Conservation (phyloP, 257 asterid genomes). For the Handroanthus guayacan region DNA sequence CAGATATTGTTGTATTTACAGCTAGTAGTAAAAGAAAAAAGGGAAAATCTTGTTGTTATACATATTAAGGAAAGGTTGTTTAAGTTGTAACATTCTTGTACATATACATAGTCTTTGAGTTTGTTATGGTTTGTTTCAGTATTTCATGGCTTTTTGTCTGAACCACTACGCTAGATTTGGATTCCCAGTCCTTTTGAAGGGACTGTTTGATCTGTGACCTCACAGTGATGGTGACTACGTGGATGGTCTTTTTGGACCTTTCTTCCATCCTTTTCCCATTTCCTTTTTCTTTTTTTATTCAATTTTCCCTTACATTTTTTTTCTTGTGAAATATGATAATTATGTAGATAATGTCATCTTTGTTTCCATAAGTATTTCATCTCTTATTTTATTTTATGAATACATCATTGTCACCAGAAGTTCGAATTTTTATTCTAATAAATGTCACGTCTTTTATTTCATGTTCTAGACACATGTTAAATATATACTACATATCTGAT, state of each 20-base stretch:
- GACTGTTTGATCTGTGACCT: slow-evolving; percentile 55
- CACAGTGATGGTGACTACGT: slow-evolving; percentile 67
- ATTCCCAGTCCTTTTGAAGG: slow-evolving; percentile 45
- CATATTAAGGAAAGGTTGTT: slow-evolving; percentile 46
- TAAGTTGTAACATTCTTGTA: slow-evolving; percentile 80
- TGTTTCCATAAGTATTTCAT: no score
- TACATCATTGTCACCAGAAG: no score
- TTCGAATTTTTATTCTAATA: no score
- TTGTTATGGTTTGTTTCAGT: slow-evolving; percentile 45
- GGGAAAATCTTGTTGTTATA: slow-evolving; percentile 47
- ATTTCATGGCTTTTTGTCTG: slow-evolving; percentile 28
- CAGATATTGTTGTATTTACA: slow-evolving; percentile 58
- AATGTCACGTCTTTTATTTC: no score
- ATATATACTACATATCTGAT: no score
- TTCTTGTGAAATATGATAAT: neutral
- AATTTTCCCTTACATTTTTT: neutral
- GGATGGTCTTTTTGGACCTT: slow-evolving; percentile 46
- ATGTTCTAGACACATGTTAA: no score
- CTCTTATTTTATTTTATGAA: no score
- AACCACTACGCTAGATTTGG: slow-evolving; percentile 45
- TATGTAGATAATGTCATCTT: no score
- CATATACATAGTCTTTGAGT: slow-evolving; percentile 63
- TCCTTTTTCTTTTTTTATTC: neutral
- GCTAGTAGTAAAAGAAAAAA: slow-evolving; percentile 32
- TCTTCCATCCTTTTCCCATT: slow-evolving; percentile 16